Evolutionary conservation across 345 rosid genomes (phyloP).

Genomic region (Citrus sp.): DNA sequence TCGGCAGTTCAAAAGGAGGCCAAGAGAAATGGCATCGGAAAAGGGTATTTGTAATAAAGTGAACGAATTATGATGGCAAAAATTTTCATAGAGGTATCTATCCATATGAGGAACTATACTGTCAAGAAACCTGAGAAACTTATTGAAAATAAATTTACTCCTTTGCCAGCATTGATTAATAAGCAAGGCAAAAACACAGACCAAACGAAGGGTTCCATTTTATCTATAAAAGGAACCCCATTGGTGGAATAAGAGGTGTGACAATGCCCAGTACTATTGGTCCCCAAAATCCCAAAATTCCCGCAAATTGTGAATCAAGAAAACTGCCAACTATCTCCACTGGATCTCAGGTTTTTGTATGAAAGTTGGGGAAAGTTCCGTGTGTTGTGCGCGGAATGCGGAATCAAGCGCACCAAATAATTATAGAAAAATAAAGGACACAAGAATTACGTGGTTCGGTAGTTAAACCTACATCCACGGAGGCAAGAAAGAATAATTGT

Average conservation of each 20-base stretch:
- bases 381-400: too few species aligned
- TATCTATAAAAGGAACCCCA: slow-evolving; percentile 31
- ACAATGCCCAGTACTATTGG: slow-evolving; percentile 25
- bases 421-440: too few species aligned
- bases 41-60: slow-evolving; percentile 30
- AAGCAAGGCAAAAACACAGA: slow-evolving; percentile 33
- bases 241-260: slow-evolving; percentile 35
- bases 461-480: too few species aligned
- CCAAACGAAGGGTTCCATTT: slow-evolving; percentile 30
- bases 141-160: slow-evolving; percentile 8
- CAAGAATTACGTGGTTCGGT: too few species aligned
- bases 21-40: slow-evolving; percentile 32
- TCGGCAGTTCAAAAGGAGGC: slow-evolving; percentile 32
- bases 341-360: too few species aligned
- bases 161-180: slow-evolving; percentile 24
- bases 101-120: slow-evolving; percentile 8
- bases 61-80: slow-evolving; percentile 22
- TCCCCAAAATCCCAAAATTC: slow-evolving; percentile 27
- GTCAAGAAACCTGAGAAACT: background rate
- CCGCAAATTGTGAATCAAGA: slow-evolving; percentile 21
- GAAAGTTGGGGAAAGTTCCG: too few species aligned
- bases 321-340: background rate
- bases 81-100: slow-evolving; percentile 16
- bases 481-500: too few species aligned
- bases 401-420: too few species aligned